Evolutionary conservation across 352 stramenopile species (phyloP).

Genomic region (Phytophthora ohioensis): DNA sequence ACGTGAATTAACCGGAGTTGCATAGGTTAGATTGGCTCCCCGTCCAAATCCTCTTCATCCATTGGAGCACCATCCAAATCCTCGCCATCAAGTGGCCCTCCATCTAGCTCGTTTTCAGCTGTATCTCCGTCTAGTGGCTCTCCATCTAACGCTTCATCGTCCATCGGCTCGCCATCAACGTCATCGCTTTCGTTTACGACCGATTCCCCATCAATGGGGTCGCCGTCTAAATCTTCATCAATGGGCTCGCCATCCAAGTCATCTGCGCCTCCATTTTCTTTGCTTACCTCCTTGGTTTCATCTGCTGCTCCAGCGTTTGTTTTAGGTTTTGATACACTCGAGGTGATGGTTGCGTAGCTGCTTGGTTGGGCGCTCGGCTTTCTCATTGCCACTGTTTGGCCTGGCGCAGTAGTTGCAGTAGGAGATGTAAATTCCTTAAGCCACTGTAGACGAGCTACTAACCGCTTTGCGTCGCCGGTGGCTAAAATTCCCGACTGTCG

Average conservation of each 20-base stretch:
- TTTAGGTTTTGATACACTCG: background rate
- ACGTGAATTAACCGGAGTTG: background rate
- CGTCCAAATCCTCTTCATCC: conserved; percentile 60
- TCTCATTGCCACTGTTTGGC: background rate
- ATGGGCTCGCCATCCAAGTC: conserved; percentile 44
- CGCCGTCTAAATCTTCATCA: conserved; percentile 59
- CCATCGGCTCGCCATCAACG: conserved; percentile 55
- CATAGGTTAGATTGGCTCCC: conserved; percentile 35
- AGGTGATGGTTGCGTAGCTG: conserved; percentile 1
- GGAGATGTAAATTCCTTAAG: conserved; percentile 77
- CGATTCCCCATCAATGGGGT: conserved; percentile 34
- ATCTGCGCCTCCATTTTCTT: conserved; percentile 11
- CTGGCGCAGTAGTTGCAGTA: conserved; percentile 20
- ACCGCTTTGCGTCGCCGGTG: conserved; percentile 48
- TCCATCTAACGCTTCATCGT: conserved; percentile 53
- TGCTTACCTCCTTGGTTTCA: conserved; percentile 2
- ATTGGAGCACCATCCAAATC: conserved; percentile 55
- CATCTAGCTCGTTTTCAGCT: conserved; percentile 47
- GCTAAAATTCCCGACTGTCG: conserved; percentile 68
- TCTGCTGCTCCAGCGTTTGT: background rate
- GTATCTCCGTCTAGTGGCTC: conserved; percentile 48
- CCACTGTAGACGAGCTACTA: conserved; percentile 67
- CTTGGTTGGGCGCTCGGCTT: background rate
- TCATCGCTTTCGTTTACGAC: conserved; percentile 23
- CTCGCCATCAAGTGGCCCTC: conserved; percentile 47